A percentile compares a stretch with the other conserved stretches of the same genome.
phyloP scores from a whole-genome alignment of 176 grass and related monocot species.

The Thalia dealbata region DNA sequence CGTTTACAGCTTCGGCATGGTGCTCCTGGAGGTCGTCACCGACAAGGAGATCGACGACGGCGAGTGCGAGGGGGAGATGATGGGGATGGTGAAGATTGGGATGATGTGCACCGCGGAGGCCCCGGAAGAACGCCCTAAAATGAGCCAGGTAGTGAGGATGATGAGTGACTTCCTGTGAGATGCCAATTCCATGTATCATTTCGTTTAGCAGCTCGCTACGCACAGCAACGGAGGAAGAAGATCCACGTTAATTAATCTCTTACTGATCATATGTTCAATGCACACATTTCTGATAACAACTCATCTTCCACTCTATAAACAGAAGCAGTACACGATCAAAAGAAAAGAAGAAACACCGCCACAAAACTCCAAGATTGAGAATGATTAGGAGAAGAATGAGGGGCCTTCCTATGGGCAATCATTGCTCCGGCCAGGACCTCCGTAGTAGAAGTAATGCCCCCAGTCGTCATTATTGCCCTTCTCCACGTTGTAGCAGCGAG shows the following conservation, averaged over 20 bases:
- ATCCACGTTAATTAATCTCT: no score
- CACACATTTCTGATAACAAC: no score
- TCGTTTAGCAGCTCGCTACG: no score
- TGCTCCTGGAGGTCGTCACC: slow-evolving; percentile 36
- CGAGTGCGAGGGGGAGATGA: slow-evolving; percentile 31
- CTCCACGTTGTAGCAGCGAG: slow-evolving; percentile 80
- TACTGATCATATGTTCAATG: no score
- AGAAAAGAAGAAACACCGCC: not conserved
- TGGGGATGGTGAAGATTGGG: slow-evolving; percentile 59
- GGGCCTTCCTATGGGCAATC: slow-evolving; percentile 54
- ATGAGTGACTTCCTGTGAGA: slow-evolving; percentile 48
- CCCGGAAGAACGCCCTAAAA: slow-evolving; percentile 46
- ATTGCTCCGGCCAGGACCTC: slow-evolving; percentile 66
- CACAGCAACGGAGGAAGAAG: no score
- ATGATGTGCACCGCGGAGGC: slow-evolving; percentile 54
- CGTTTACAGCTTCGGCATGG: slow-evolving; percentile 29
- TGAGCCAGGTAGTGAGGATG: slow-evolving; percentile 51
- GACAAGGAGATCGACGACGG: slow-evolving; percentile 23
- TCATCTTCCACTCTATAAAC: no score
- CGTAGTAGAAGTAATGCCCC: slow-evolving; percentile 78
- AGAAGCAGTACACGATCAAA: no score
- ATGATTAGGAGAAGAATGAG: slow-evolving; percentile 13
- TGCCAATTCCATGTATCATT: no score
- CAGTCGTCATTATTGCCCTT: slow-evolving; percentile 88
- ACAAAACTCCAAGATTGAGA: not conserved